A percentile compares a stretch with the other conserved stretches of the same genome.
Conservation (phyloP, 1,139 yeast genomes). For the Kurtzmaniella natalensis region DNA sequence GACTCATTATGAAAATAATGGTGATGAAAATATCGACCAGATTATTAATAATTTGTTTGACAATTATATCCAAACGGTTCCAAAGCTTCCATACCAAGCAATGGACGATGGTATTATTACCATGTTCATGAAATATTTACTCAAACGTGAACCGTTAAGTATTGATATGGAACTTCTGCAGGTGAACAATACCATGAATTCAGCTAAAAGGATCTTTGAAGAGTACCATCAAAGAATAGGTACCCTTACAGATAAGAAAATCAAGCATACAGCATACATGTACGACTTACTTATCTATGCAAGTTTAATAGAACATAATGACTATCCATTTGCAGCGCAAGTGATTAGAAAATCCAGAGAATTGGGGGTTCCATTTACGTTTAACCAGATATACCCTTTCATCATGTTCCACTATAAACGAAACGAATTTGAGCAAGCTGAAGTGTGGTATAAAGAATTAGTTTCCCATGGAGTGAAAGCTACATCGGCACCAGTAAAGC, state of each 20-base stretch:
- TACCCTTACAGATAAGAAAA: conserved; percentile 11
- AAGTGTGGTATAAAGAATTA: conserved; percentile 36
- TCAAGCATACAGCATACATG: conserved; percentile 17
- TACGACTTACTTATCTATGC: conserved; percentile 30
- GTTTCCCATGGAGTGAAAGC: conserved; percentile 29
- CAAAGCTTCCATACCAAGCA: conserved; percentile 1
- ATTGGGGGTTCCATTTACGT: conserved; percentile 30
- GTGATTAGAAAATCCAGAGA: conserved; percentile 24
- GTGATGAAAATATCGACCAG: neutral
- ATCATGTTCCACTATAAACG: conserved; percentile 33
- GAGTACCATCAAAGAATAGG: conserved; percentile 17
- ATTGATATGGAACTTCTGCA: conserved; percentile 17
- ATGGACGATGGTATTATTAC: conserved; percentile 24
- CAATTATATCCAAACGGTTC: neutral
- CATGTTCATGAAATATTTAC: conserved; percentile 25
- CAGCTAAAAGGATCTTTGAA: conserved; percentile 25
- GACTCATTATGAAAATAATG: conserved; percentile 7
- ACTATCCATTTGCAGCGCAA: conserved; percentile 30
- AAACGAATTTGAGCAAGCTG: conserved; percentile 27
- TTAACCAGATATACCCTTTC: conserved; percentile 40
- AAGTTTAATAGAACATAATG: conserved; percentile 27
- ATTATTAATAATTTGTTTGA: neutral
- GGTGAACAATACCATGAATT: conserved; percentile 18
- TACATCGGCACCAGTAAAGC: conserved; percentile 22
- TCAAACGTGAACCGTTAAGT: conserved; percentile 19